Percentiles rank a stretch among this genome's conserved stretches.
Conservation (phyloP, 257 asterid species). For the Plantago major region DNA sequence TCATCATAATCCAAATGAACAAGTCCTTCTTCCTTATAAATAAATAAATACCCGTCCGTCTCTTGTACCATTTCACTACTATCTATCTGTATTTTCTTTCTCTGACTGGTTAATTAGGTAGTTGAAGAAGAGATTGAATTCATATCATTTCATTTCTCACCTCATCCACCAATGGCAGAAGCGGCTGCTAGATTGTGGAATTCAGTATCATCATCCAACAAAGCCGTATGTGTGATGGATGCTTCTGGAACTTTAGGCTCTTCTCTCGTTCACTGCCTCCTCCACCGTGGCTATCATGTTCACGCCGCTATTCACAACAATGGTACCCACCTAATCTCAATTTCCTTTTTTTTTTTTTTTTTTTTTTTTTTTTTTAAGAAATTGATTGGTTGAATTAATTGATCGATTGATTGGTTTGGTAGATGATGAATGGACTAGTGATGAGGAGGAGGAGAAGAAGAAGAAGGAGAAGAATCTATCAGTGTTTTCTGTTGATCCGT, state of each 20-base stretch:
- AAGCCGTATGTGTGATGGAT: conserved; percentile 87
- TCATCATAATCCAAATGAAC: no score
- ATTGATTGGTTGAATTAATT: background rate
- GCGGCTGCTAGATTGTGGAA: conserved; percentile 31
- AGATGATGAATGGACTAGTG: conserved; percentile 37
- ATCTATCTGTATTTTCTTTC: background rate
- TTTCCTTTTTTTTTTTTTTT: background rate
- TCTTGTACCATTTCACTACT: background rate
- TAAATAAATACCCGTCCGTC: background rate
- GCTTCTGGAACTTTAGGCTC: conserved; percentile 75
- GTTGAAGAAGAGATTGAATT: no score
- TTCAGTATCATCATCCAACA: conserved; percentile 19
- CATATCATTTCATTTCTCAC: no score
- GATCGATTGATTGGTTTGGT: background rate
- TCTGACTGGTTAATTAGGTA: background rate
- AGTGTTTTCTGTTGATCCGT: conserved; percentile 66
- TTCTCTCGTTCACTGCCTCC: conserved; percentile 61
- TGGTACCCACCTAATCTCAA: conserved; percentile 26
- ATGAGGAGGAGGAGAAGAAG: conserved; percentile 22
- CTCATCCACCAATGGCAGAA: background rate
- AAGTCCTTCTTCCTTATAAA: conserved; percentile 12
- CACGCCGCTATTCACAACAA: conserved; percentile 76
- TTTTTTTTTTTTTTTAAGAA: no score
- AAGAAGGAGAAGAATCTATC: conserved; percentile 51
- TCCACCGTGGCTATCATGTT: conserved; percentile 73